These are phyloP conservation scores for Lathyrus oleraceus DNA, from an alignment of 306 rosid genomes.

Conservation along the genomic window DNA sequence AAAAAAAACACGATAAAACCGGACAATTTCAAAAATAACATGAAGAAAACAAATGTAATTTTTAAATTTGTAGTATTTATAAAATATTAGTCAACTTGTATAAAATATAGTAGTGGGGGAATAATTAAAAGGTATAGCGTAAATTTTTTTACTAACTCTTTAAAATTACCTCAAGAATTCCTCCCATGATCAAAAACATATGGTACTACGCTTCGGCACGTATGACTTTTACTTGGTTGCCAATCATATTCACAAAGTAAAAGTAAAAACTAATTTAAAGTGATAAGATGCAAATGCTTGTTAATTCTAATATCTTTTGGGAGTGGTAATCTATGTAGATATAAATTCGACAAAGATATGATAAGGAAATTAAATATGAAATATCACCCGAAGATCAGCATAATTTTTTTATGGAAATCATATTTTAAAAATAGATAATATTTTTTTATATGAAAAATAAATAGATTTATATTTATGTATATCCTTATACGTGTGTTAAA, in stretches of 20 bases:
- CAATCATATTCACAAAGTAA: slow-evolving; percentile 7
- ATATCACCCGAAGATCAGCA: slow-evolving; percentile 29
- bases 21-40: no score
- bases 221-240: slow-evolving; percentile 7
- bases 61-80: no score
- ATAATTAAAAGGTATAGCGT: no score
- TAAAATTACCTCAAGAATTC: no score
- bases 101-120: no score
- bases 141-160: no score
- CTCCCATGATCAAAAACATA: no score
- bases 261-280: background rate
- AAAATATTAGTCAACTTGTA: no score
- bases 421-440: slow-evolving; percentile 25
- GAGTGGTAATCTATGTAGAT: slow-evolving; percentile 35
- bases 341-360: slow-evolving; percentile 34
- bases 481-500: slow-evolving; percentile 48
- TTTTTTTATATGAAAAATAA: slow-evolving; percentile 3
- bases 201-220: background rate
- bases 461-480: background rate
- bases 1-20: no score
- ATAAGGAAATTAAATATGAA: slow-evolving; percentile 1
- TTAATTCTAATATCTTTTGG: slow-evolving; percentile 25
- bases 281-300: slow-evolving; percentile 12
- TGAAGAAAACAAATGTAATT: no score
- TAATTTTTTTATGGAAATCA: slow-evolving; percentile 34